Evolutionary conservation across 2,329 filamentous ascomycete species (phyloP), one percentile per base, ranked within the genome.

Genomic region (Cladophialophora psammophila): DNA sequence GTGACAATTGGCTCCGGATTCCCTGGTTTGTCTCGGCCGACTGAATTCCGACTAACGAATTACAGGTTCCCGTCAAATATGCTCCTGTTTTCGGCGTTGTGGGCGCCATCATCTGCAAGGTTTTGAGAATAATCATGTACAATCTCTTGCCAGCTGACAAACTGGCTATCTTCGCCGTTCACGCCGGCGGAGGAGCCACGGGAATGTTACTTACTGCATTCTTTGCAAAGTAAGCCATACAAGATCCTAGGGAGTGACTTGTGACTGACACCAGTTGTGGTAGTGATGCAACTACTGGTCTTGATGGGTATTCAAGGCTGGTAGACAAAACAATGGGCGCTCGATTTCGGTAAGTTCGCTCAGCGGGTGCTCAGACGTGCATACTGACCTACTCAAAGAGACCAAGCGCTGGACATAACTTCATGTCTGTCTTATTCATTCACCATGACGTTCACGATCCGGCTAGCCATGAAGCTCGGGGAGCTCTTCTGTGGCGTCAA

Each of bases 41-140:
- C 8, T 7, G 31, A 42, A 2, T 10, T 10, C n/a, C 13, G 35
- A 32, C 48, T 62, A 18, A 62, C 48, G 4, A 31, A 20, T 31
- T 38, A n/a, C 59, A 62, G 59, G 59, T 62, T 42, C 59, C 59
- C 38, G 59, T 62, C n/a, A 62, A 54, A 53, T 62, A 62, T 40
- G 59, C 59, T 26, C 48, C 59, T 15, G 9, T 55, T 26, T 62
- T 62, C 20, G 59, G 59, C 35, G 48, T 62, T 15, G 48, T 62
- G n/a, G 59, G 18, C 3, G 59, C 59, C 59, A 20, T 62, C 8
- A 1, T 53, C 20, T 62, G 59, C 59, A 62, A 55, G 35, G 31
- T 62, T 38, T 32, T 62, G 35, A 54, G 59, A 38, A 53, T 54
- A 18, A 10, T 34, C 50, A 48, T 54, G 32, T 48, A 54, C 18